Conservation (phyloP, 2,329 filamentous ascomycete genomes). For the Colletotrichum tropicicola region DNA sequence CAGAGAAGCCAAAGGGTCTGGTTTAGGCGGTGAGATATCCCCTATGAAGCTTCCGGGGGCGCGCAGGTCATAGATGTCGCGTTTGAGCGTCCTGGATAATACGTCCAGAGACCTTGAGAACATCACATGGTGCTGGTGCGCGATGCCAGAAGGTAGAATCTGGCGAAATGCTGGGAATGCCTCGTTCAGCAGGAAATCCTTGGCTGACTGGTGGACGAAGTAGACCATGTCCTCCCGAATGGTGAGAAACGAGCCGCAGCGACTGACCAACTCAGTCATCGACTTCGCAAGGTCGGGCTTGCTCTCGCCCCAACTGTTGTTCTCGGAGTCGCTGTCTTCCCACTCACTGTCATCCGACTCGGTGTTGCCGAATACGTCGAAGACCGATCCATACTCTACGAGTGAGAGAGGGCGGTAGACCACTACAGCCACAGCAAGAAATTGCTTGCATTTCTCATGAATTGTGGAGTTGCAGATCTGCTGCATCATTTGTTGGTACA, state of each 20-base stretch:
- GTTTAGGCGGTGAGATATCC: slow-evolving; percentile 18
- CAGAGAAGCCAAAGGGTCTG: slow-evolving; percentile 29
- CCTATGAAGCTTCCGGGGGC: slow-evolving; percentile 23
- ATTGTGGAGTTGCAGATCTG: neutral
- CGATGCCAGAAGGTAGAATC: slow-evolving; percentile 40
- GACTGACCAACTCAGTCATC: neutral
- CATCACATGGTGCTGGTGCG: slow-evolving; percentile 40
- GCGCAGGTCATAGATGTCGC: slow-evolving; percentile 45
- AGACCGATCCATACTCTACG: neutral
- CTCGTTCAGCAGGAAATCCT: slow-evolving; percentile 47
- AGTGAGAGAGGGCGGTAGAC: neutral
- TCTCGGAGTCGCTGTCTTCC: neutral
- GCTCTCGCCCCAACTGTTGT: neutral
- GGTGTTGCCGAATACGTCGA: neutral
- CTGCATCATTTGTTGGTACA: neutral
- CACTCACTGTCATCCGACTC: neutral
- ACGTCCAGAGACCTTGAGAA: slow-evolving; percentile 44
- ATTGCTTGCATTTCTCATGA: neutral
- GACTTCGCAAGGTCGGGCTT: neutral
- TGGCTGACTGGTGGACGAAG: slow-evolving; percentile 51
- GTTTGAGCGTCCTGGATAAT: slow-evolving; percentile 39
- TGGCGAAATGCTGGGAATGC: slow-evolving; percentile 29
- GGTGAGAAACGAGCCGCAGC: neutral
- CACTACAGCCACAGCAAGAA: neutral
- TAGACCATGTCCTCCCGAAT: neutral